phyloP scores from a whole-genome alignment of 1,284 basidiomycete genomes.

The Pulveroboletus sp. region DNA sequence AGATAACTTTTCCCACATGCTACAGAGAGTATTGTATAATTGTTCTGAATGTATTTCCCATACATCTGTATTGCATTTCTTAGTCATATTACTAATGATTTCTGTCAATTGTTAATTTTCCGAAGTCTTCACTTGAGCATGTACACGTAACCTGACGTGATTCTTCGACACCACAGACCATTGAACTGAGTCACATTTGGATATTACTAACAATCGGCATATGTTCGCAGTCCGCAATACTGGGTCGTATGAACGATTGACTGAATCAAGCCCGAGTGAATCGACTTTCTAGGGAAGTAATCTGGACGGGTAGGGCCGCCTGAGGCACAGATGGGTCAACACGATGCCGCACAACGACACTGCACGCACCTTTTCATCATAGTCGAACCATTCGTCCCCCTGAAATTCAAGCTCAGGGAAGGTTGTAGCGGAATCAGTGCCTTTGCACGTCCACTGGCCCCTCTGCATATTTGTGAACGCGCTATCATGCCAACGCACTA shows the following conservation, averaged over 20 bases:
- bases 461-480: constrained; percentile 11
- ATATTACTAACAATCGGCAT: too few relatives aligned
- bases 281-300: constrained; percentile 59
- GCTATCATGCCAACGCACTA: not conserved
- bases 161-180: too few relatives aligned
- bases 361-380: constrained; percentile 71
- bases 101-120: too few relatives aligned
- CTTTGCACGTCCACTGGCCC: constrained; percentile 74
- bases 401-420: constrained; percentile 67
- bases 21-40: too few relatives aligned
- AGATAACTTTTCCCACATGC: too few relatives aligned
- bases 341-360: not conserved
- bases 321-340: constrained; percentile 31
- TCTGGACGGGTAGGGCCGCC: constrained; percentile 62
- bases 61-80: too few relatives aligned
- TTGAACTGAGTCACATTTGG: too few relatives aligned
- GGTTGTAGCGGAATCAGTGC: constrained; percentile 49
- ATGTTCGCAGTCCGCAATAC: not conserved
- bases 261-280: constrained; percentile 60
- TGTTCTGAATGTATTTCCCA: too few relatives aligned
- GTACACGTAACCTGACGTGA: too few relatives aligned
- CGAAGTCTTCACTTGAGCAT: too few relatives aligned
- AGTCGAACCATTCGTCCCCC: constrained; percentile 76
- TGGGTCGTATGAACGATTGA: not conserved
- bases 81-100: too few relatives aligned